Evolutionary conservation across 1,139 yeast genomes (phyloP), one percentile per base, ranked within the genome.

Genomic region (Martiniozyma asiatica): DNA sequence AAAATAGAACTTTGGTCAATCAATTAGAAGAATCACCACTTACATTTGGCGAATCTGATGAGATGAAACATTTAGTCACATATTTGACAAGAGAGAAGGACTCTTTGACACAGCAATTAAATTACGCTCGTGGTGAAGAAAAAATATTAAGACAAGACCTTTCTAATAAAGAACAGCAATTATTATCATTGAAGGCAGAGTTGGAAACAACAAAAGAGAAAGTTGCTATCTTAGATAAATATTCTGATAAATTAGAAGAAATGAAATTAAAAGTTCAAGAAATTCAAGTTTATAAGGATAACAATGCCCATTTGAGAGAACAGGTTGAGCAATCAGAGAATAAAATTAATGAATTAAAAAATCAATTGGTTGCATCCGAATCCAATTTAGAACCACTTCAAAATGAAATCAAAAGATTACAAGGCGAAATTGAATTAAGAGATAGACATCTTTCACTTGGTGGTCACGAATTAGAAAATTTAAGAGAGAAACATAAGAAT

Each of bases 61-160:
- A 65, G 30, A 44, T 65, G 45, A 66, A 70, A 33, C 77, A 76
- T 40, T 65, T 84, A 21, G 56, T 84, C 24, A 53, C 63, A 7
- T 74, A 68, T 43, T 59, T 84, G 35, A 75, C 87, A 30, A 73
- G 79, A 39, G 94, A 82, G 44, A 80, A 79, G 48, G 94, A 84
- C 39, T 61, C 74, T 5, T 63, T 75, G 2, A 81, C 75, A 34
- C 66, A 73, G 13, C 78, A 74, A 42, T 58, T 70, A 17, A 63
- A 65, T 8, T 56, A 64, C 16, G 55, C 65, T 16, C 48, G 50
- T 11, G 71, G 68, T 38, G 84, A 75, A 42, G 58, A 59, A 30
- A 56, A 58, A 30, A 56, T 65, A 21, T 53, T 71, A 24, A 59
- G 64, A 38, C 66, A 63, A 33, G 62, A 61, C 26, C 43, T 69